These are phyloP conservation scores for Chaetomium sp. DNA, from an alignment of 2,329 filamentous ascomycete genomes.

Conservation along the genomic window DNA sequence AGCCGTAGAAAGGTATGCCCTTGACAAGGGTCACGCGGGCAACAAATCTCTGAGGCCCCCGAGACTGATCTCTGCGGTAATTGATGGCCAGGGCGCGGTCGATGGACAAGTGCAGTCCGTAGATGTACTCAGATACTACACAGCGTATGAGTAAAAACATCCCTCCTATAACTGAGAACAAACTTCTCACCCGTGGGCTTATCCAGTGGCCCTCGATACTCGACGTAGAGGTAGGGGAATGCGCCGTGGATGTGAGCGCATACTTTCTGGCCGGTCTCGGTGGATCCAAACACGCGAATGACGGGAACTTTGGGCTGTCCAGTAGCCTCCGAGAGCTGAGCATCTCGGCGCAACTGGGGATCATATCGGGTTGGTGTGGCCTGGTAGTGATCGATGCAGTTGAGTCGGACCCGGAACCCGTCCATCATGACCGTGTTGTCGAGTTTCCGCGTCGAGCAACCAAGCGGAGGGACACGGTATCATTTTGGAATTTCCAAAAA, in stretches of 20 bases:
- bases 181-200: conserved; percentile 63
- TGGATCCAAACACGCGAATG: conserved; percentile 87
- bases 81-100: conserved; percentile 86
- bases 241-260: conserved; percentile 95
- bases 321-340: conserved; percentile 58
- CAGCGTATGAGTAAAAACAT: not conserved
- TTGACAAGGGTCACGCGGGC: conserved; percentile 91
- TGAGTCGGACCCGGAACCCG: conserved; percentile 85
- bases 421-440: conserved; percentile 53
- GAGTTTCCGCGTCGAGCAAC: conserved; percentile 10
- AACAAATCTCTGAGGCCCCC: conserved; percentile 70
- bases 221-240: conserved; percentile 92
- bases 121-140: conserved; percentile 73
- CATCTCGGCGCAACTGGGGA: conserved; percentile 70
- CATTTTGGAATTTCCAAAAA: conserved; percentile 17
- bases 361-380: conserved; percentile 76
- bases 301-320: conserved; percentile 78
- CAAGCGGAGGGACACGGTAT: not conserved
- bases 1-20: conserved; percentile 93
- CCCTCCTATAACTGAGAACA: not conserved
- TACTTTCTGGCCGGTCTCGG: conserved; percentile 92
- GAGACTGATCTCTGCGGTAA: conserved; percentile 75
- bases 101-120: conserved; percentile 79
- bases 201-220: conserved; percentile 72
- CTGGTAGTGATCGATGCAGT: conserved; percentile 96